Base-by-base conservation (phyloP, 2,329 filamentous ascomycete genomes). In the Calonectria pseudoturangicola region DNA sequence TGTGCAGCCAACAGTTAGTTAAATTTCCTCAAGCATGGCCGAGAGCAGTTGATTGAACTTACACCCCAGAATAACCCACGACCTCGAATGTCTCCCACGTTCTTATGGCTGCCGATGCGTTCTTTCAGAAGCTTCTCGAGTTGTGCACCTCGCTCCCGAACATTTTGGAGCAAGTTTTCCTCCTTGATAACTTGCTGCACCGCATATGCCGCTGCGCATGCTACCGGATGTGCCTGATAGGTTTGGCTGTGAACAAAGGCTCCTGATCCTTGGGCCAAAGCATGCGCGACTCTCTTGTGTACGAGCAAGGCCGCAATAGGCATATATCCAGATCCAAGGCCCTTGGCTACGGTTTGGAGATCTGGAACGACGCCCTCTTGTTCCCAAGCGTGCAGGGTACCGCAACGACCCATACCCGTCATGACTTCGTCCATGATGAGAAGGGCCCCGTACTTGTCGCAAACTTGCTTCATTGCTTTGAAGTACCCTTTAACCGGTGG, bases 271-370 rank as follows among this genome's bases (percentile, higher is more conserved):
- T 70, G 50, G 1, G 64, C 12, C 0, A 79, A 43, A 7, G 66
- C 21, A 0, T 79, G 54, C 9, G 74, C 58, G 0, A 79, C 74
- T 3, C 70, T 74, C 0, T 39, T 48, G 10, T 73, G 16, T 0
- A 79, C 72, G 0, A 79, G 18, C 4, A 79, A 27, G 0, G 77
- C 77, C 0, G 73, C 76, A 0, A 79, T 54, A 0, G 77, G 77
- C 68, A 75, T 71, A 3, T 77, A 79, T 0, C 78, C 78, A 0
- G 75, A 77, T 1, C 89, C 91, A 0, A 94, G 86, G 0, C 90
- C 91, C 81, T 95, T 95, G 0, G 90, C 93, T 2, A 93, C 83
- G 0, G 91, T 90, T 79, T 92, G 89, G 1, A 95, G 87, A 78
- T 95, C 93, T 0, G 93, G 93, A 0, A 79, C 72, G 0, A 87